Evolutionary conservation across 2,329 filamentous ascomycete genomes (phyloP).

Genomic region (Fusarium sp.): DNA sequence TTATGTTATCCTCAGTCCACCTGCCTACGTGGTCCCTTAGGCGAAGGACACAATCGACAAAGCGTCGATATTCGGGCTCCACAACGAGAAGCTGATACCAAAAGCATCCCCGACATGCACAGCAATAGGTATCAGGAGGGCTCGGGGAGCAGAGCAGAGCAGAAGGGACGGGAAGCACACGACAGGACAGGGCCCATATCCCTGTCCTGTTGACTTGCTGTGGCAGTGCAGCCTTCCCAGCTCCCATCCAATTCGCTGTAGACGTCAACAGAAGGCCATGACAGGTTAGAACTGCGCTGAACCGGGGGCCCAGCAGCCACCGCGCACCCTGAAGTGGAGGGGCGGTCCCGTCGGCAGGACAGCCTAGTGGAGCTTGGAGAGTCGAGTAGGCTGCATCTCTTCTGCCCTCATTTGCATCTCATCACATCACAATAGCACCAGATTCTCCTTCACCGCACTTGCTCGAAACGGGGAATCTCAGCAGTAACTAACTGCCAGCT

Average conservation of each 20-base stretch:
- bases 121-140: not conserved
- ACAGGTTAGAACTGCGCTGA: not conserved
- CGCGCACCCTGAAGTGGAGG: too few species aligned
- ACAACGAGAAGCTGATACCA: not conserved
- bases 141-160: constrained; percentile 5
- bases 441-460: constrained; percentile 34
- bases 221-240: constrained; percentile 30
- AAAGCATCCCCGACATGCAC: not conserved
- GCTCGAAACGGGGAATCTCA: constrained; percentile 5
- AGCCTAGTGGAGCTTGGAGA: too few species aligned
- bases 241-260: not conserved
- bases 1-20: constrained; percentile 28
- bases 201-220: constrained; percentile 22
- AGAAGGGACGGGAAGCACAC: constrained; percentile 2
- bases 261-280: not conserved
- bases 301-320: too few species aligned
- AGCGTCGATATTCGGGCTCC: constrained; percentile 22
- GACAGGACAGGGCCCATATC: constrained; percentile 13
- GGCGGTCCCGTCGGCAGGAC: too few species aligned
- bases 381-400: constrained; percentile 20
- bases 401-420: constrained; percentile 31
- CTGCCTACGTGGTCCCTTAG: constrained; percentile 25
- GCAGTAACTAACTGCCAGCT: not conserved
- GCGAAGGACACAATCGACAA: constrained; percentile 17
- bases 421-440: constrained; percentile 29